Evolutionary conservation across 208 protist genomes (phyloP).

Genomic region (Leishmania tropica): DNA sequence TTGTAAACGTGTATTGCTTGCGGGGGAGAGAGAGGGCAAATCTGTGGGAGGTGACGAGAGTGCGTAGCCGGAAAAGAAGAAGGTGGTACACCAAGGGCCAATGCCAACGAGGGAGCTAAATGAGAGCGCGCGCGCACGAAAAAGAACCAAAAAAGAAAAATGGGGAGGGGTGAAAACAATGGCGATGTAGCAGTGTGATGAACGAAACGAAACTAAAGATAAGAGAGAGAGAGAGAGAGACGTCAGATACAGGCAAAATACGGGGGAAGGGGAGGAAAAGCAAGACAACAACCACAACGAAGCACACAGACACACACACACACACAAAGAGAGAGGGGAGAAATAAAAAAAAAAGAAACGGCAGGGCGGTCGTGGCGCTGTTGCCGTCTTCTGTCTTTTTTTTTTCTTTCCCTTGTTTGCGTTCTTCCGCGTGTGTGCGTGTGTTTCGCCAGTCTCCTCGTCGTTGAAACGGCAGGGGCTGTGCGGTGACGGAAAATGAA

Average conservation of each 20-base stretch:
- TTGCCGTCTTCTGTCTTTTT: not conserved
- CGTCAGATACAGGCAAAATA: slow-evolving; percentile 3
- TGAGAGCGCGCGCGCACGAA: not conserved
- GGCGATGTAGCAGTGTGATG: not conserved
- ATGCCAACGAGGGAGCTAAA: not conserved
- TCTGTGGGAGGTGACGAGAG: not conserved
- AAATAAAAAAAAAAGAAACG: not conserved
- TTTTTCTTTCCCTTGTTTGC: not conserved
- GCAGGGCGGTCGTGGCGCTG: not conserved
- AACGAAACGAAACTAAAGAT: not conserved
- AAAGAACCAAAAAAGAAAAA: no score
- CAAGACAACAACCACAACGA: not conserved
- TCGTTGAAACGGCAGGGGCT: not conserved
- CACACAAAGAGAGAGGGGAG: not conserved
- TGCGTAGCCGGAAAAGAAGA: not conserved
- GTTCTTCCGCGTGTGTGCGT: no score
- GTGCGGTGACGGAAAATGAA: not conserved
- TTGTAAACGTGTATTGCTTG: not conserved
- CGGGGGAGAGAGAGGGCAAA: not conserved
- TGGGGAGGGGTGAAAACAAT: not conserved
- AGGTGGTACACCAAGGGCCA: not conserved
- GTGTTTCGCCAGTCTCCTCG: not conserved
- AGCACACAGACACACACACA: no score
- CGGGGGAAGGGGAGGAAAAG: no score
- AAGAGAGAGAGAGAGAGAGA: not conserved